Percentiles rank a stretch among this genome's conserved stretches.
phyloP scores from a whole-genome alignment of 2,329 filamentous ascomycete genomes.

The Pseudocercospora eumusae region DNA sequence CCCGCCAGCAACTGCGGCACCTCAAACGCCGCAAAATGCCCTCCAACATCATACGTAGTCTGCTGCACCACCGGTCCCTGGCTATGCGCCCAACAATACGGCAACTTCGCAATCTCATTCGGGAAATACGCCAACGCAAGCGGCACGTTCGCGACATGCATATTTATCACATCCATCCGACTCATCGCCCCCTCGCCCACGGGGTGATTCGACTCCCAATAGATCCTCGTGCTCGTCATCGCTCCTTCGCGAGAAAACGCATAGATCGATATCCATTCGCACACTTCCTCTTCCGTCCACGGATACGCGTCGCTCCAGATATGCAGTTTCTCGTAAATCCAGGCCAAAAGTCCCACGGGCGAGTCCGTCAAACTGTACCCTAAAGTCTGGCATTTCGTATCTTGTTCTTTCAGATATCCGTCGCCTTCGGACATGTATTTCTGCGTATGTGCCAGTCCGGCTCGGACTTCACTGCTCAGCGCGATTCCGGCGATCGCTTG shows the following conservation, averaged over 20 bases:
- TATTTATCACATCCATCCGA: not conserved
- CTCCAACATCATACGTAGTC: slow-evolving; percentile 20
- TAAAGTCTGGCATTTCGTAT: not conserved
- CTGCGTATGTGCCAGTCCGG: not conserved
- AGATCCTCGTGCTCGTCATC: not conserved
- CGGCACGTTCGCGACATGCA: not conserved
- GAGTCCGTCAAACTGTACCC: not conserved
- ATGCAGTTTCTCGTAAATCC: not conserved
- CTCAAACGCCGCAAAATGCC: slow-evolving; percentile 5
- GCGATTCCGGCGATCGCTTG: not conserved
- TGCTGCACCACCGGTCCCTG: slow-evolving; percentile 20
- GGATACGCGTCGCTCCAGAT: not conserved
- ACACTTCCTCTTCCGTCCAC: not conserved
- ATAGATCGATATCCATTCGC: not conserved
- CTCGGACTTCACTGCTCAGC: not conserved
- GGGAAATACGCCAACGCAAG: not conserved
- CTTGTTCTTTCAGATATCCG: not conserved
- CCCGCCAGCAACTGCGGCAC: not conserved
- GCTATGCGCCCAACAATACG: slow-evolving; percentile 20
- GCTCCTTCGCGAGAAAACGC: not conserved
- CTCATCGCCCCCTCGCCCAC: not conserved
- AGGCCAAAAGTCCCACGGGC: not conserved
- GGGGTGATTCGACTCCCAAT: not conserved
- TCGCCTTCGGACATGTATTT: not conserved
- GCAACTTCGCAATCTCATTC: slow-evolving; percentile 16